These are phyloP conservation scores for Monosporascus sp. DNA, from an alignment of 2,329 filamentous ascomycete genomes.

Conservation along the genomic window DNA sequence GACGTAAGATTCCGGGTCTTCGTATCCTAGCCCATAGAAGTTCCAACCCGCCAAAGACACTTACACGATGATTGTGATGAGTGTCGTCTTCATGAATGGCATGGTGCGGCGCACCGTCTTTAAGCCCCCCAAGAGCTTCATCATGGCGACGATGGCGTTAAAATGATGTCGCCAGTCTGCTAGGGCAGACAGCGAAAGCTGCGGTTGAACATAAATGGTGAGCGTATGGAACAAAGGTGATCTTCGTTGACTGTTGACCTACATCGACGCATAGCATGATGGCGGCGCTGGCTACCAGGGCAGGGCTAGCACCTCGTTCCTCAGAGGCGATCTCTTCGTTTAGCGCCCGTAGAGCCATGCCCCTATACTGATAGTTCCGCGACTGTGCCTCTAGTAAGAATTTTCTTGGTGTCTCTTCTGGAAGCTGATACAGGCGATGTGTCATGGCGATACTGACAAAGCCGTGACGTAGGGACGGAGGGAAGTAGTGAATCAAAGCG, in stretches of 20 bases:
- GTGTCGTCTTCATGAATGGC: conserved; percentile 5
- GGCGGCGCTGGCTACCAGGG: conserved; percentile 22
- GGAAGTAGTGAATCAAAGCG: conserved; percentile 5
- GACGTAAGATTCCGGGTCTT: not conserved
- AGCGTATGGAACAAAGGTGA: too few relatives aligned
- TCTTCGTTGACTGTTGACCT: conserved; percentile 5
- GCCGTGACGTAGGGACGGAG: conserved; percentile 10
- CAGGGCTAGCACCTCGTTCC: conserved; percentile 14
- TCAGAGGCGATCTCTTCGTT: conserved; percentile 20
- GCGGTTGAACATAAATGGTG: too few relatives aligned
- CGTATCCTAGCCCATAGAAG: not conserved
- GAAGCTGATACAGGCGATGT: conserved; percentile 12
- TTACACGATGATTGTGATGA: conserved; percentile 20
- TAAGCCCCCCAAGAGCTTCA: conserved; percentile 25
- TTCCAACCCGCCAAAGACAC: conserved; percentile 2
- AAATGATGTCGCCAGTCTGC: conserved; percentile 26
- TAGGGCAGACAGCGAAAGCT: conserved; percentile 1
- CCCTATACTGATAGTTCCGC: conserved; percentile 21
- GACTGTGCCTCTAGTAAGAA: conserved; percentile 3
- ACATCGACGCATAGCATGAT: conserved; percentile 25
- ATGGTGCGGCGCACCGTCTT: conserved; percentile 6
- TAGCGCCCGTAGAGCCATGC: conserved; percentile 21
- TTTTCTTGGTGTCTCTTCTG: conserved; percentile 1
- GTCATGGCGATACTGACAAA: conserved; percentile 16
- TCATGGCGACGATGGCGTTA: conserved; percentile 21